These are phyloP conservation scores for Melastoma malabathricum DNA, from an alignment of 345 rosid species.

Conservation along the genomic window DNA sequence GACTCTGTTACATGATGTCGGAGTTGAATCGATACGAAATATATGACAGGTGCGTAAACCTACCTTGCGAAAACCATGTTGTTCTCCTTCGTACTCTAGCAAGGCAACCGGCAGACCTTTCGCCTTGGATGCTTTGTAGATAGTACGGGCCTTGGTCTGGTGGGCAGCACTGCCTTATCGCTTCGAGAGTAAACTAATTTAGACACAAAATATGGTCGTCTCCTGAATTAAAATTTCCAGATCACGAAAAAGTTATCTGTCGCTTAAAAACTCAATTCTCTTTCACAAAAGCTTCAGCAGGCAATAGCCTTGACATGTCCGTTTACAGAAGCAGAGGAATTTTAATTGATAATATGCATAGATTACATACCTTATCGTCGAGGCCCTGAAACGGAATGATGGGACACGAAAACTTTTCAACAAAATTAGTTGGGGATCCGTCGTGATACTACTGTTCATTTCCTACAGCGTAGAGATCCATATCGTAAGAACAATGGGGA, in stretches of 20 bases:
- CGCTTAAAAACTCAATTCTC: too few species aligned
- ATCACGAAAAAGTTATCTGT: too few species aligned
- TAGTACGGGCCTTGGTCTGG: slow-evolving; percentile 87
- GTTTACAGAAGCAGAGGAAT: too few species aligned
- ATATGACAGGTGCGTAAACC: neutral
- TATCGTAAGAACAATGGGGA: too few species aligned
- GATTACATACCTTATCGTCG: slow-evolving; percentile 66
- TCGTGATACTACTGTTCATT: slow-evolving; percentile 54
- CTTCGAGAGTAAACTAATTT: too few species aligned
- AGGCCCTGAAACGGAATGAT: slow-evolving; percentile 86
- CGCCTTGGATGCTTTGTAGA: slow-evolving; percentile 60
- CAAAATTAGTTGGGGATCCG: slow-evolving; percentile 78
- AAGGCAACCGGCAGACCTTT: slow-evolving; percentile 92
- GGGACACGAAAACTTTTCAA: slow-evolving; percentile 83
- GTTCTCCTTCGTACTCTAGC: slow-evolving; percentile 91
- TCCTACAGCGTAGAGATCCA: slow-evolving; percentile 29
- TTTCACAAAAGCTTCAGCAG: too few species aligned
- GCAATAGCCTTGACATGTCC: too few species aligned
- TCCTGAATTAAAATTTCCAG: too few species aligned
- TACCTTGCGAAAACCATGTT: slow-evolving; percentile 95
- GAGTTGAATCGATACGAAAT: neutral
- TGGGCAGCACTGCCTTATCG: slow-evolving; percentile 65
- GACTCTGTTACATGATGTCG: neutral
- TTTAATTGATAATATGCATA: too few species aligned
- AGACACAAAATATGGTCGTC: too few species aligned